Conservation (phyloP, 2,329 filamentous ascomycete species). For the Xylariaceae sp. region DNA sequence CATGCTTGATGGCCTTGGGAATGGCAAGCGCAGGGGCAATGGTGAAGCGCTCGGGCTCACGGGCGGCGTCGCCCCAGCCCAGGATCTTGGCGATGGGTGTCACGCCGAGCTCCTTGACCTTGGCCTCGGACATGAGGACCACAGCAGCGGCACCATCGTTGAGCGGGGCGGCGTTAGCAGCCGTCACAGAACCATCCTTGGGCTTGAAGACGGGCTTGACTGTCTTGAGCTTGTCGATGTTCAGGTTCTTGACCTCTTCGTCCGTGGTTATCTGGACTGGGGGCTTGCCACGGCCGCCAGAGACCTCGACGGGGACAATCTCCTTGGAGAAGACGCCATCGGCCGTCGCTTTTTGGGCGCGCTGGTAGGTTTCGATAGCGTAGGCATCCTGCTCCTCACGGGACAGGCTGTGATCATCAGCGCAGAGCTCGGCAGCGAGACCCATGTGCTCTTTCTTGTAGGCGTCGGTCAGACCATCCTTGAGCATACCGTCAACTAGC, state of each 20-base stretch:
- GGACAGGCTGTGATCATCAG: slow-evolving; percentile 74
- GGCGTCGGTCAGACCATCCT: slow-evolving; percentile 91
- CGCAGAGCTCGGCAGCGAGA: slow-evolving; percentile 87
- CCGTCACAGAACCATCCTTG: slow-evolving; percentile 83
- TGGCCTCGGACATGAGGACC: slow-evolving; percentile 90
- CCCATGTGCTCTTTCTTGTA: slow-evolving; percentile 99
- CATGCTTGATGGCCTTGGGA: slow-evolving; percentile 96
- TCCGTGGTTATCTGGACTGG: slow-evolving; percentile 76
- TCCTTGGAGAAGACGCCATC: slow-evolving; percentile 78
- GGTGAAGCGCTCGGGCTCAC: slow-evolving; percentile 92
- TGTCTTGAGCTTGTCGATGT: slow-evolving; percentile 75
- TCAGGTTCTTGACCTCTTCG: slow-evolving; percentile 95
- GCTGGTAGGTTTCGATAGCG: slow-evolving; percentile 80
- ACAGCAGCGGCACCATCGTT: slow-evolving; percentile 93
- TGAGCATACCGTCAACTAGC: slow-evolving; percentile 86
- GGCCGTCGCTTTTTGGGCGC: slow-evolving; percentile 75
- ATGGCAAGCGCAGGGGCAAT: slow-evolving; percentile 90
- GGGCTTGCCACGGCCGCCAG: slow-evolving; percentile 87
- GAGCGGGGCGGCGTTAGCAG: slow-evolving; percentile 92
- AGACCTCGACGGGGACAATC: slow-evolving; percentile 86
- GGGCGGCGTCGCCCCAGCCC: slow-evolving; percentile 93
- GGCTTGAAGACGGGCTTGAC: slow-evolving; percentile 83
- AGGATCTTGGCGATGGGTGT: slow-evolving; percentile 95
- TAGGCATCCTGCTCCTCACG: slow-evolving; percentile 92
- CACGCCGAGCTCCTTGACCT: slow-evolving; percentile 85